These are phyloP conservation scores for Yamadazyma endophytica DNA, from an alignment of 805 yeast genomes.

Conservation along the genomic window DNA sequence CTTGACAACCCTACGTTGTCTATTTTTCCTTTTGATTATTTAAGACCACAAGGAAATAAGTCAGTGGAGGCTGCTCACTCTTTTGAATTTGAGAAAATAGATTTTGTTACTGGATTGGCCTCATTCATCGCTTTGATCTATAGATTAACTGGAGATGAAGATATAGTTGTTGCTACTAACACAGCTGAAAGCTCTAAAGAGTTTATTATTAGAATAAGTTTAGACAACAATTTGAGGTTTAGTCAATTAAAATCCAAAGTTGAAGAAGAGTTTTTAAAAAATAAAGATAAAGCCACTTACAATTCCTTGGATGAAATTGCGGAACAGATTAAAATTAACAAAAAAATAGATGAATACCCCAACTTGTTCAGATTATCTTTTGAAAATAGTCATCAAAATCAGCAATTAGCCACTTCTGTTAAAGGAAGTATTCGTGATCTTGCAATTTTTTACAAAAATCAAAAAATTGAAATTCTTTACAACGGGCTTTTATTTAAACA, in stretches of 20 bases:
- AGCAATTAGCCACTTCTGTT: slow-evolving; percentile 43
- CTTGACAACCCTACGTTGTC: slow-evolving; percentile 82
- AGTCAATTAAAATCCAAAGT: slow-evolving; percentile 47
- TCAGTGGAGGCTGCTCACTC: slow-evolving; percentile 57
- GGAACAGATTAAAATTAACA: slow-evolving; percentile 42
- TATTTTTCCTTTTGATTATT: slow-evolving; percentile 82
- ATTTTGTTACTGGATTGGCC: slow-evolving; percentile 56
- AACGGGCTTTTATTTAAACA: slow-evolving; percentile 71
- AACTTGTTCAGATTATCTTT: slow-evolving; percentile 59
- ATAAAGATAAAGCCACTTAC: slow-evolving; percentile 37
- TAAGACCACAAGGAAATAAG: slow-evolving; percentile 67
- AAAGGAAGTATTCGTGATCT: slow-evolving; percentile 61
- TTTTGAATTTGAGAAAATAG: slow-evolving; percentile 9
- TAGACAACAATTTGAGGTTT: slow-evolving; percentile 56
- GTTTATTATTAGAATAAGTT: slow-evolving; percentile 58
- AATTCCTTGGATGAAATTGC: slow-evolving; percentile 53
- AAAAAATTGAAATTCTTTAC: slow-evolving; percentile 49
- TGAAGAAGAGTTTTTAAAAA: slow-evolving; percentile 32
- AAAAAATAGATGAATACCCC: slow-evolving; percentile 55
- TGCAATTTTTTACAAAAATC: slow-evolving; percentile 43
- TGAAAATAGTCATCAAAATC: slow-evolving; percentile 39
- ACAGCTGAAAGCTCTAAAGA: slow-evolving; percentile 29
- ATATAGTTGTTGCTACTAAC: slow-evolving; percentile 79
- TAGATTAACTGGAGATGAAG: slow-evolving; percentile 92
- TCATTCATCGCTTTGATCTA: slow-evolving; percentile 66